phyloP scores from a whole-genome alignment of 768 basidiomycete genomes.

The Lentinula detonsa region DNA sequence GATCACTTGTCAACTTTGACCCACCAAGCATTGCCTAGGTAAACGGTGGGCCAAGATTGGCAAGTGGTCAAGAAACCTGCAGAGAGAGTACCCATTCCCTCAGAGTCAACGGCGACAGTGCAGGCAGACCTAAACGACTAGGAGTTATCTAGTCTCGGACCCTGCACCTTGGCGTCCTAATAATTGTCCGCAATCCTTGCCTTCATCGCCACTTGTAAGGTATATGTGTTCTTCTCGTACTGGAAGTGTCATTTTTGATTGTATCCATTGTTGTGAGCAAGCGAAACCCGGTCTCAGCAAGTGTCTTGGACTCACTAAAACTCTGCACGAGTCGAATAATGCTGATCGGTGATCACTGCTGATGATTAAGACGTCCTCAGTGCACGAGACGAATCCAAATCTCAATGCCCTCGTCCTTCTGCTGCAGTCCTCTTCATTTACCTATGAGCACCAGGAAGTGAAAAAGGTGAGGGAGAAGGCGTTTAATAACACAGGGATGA shows the following conservation, averaged over 20 bases:
- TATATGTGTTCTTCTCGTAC: neutral
- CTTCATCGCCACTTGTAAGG: neutral
- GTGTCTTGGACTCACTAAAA: too few species aligned
- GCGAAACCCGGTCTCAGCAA: too few species aligned
- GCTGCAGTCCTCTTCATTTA: too few species aligned
- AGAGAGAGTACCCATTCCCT: neutral
- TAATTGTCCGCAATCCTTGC: neutral
- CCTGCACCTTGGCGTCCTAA: neutral
- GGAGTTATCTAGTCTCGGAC: neutral
- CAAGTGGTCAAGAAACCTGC: neutral
- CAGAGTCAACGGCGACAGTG: neutral
- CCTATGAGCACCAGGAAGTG: too few species aligned
- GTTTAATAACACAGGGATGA: too few species aligned
- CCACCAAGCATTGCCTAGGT: neutral
- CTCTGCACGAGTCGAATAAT: too few species aligned
- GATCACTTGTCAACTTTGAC: neutral
- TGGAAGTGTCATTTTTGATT: neutral
- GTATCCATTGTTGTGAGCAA: neutral
- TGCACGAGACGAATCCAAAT: too few species aligned
- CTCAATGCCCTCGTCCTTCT: too few species aligned
- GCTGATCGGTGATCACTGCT: too few species aligned
- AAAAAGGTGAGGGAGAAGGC: too few species aligned
- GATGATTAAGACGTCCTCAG: too few species aligned
- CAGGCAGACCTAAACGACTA: neutral
- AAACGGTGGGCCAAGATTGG: neutral